Conservation (phyloP, 2,329 filamentous ascomycete species). For the Neofusicoccum laricinum region DNA sequence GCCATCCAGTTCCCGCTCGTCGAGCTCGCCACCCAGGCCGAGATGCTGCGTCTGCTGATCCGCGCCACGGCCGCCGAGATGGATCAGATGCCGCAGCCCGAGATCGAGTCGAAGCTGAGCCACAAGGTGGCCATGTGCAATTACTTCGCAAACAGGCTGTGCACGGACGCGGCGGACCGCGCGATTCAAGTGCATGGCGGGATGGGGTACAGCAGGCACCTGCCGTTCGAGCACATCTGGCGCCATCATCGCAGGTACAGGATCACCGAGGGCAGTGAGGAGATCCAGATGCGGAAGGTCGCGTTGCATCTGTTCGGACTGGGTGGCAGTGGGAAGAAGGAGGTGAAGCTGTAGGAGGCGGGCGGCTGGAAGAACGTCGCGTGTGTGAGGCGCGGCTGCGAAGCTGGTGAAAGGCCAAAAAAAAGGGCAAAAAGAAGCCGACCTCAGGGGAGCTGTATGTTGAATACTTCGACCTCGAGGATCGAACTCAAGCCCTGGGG, state of each 20-base stretch:
- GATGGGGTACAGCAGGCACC: constrained; percentile 57
- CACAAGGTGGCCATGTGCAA: constrained; percentile 66
- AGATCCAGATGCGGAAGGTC: constrained; percentile 66
- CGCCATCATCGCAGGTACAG: constrained; percentile 61
- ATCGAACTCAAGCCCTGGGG: too few relatives aligned
- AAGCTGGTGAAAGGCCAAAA: too few relatives aligned
- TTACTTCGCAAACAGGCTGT: constrained; percentile 62
- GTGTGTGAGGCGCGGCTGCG: too few relatives aligned
- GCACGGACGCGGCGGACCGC: constrained; percentile 58
- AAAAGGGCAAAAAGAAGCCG: too few relatives aligned
- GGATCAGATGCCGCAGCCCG: constrained; percentile 47
- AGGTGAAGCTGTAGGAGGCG: constrained; percentile 27
- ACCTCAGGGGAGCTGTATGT: too few relatives aligned
- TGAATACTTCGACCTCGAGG: too few relatives aligned
- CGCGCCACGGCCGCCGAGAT: constrained; percentile 61
- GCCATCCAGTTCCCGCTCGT: constrained; percentile 63
- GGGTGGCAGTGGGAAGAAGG: constrained; percentile 37
- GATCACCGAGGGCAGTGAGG: constrained; percentile 64
- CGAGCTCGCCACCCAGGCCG: constrained; percentile 59
- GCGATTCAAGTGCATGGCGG: constrained; percentile 63
- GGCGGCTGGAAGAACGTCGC: too few relatives aligned
- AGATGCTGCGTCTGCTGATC: constrained; percentile 61
- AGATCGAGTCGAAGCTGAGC: constrained; percentile 58
- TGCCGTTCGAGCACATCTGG: constrained; percentile 65
- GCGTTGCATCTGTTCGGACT: constrained; percentile 59